phyloP scores from a whole-genome alignment of 2,329 filamentous ascomycete genomes.

The Botrytis hyacinthi region DNA sequence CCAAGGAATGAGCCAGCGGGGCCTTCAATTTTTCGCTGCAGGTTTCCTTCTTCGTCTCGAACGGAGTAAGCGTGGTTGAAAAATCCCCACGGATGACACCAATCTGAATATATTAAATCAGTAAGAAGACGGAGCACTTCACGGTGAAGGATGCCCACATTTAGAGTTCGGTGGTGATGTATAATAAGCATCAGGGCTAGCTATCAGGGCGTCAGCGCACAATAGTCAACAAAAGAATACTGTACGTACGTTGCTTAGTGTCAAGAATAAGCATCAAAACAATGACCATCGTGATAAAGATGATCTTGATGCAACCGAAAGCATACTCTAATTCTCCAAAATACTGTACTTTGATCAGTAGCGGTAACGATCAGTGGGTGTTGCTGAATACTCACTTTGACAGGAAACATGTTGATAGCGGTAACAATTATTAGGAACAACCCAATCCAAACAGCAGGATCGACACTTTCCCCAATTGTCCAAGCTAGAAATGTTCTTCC shows the following conservation, averaged over 20 bases:
- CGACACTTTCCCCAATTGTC: conserved; percentile 39
- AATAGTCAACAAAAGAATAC: neutral
- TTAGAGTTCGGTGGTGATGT: conserved; percentile 39
- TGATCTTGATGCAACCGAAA: conserved; percentile 42
- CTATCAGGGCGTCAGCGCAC: conserved; percentile 29
- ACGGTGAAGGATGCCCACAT: conserved; percentile 34
- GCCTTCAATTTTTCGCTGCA: conserved; percentile 38
- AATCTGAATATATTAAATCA: conserved; percentile 31
- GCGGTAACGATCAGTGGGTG: neutral
- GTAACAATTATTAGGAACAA: conserved; percentile 41
- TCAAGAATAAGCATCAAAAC: conserved; percentile 43
- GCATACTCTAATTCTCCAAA: conserved; percentile 43
- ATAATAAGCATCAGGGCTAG: conserved; percentile 41
- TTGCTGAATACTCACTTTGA: conserved; percentile 35
- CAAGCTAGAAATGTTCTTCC: conserved; percentile 39
- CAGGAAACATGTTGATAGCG: conserved; percentile 41
- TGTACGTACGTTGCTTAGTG: conserved; percentile 39
- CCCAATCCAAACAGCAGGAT: conserved; percentile 42
- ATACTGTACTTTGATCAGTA: conserved; percentile 23
- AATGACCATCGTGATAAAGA: conserved; percentile 41
- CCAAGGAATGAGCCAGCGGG: conserved; percentile 41
- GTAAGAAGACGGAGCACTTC: neutral
- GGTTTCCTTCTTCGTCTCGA: conserved; percentile 36
- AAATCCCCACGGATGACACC: conserved; percentile 42
- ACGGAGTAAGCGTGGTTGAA: conserved; percentile 41